Evolutionary conservation across 2,329 filamentous ascomycete genomes (phyloP), one percentile per base, ranked within the genome.

Genomic region (Calonectria multiphialidica): DNA sequence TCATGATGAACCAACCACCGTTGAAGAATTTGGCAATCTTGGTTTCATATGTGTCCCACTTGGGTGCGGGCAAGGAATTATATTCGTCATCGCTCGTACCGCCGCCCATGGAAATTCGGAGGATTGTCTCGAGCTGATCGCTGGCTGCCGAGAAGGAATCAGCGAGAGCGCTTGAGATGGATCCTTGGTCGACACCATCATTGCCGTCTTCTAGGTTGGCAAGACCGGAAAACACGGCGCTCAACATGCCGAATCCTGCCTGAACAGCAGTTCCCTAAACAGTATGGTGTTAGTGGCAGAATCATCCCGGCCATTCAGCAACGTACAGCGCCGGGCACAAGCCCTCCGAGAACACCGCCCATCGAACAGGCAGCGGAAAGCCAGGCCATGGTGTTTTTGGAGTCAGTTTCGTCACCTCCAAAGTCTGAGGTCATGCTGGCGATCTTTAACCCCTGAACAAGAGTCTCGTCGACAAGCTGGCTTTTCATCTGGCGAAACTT

Each of bases 11-110:
- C 65, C 65, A 68, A 33, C 65, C 65, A n/a, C 65, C 65, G 10
- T 68, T 68, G 40, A 68, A 68, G 49, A 68, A 68, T 25, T 68
- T 68, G 13, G 65, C 65, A 23, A 68, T 30, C 10, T 68, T 68
- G 42, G 65, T 68, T 21, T 68, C 65, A 16, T 68, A 68, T 25
- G 65, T 68, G 35, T 68, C 65, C 65, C 53, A 68, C 30, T 47
- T 47, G n/a, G 65, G 65, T 25, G 65, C 53, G 3, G 53, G 53
- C 33, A 59, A 21, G 30, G 53, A 59, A 6, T 25, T 37, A 7
- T 59, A 59, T 7, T 59, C 53, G 6, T 59, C 53, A 12, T 59
- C 33, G 35, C 53, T 59, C 3, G 53, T 59, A 21, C 53, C 33
- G 2, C 53, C 33, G 12, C 53, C 53, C 53, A 59, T 59, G 7